A percentile compares a stretch with the other conserved stretches of the same genome.
phyloP scores from a whole-genome alignment of 2,329 filamentous ascomycete genomes.

The Zymoseptoria ardabiliae region DNA sequence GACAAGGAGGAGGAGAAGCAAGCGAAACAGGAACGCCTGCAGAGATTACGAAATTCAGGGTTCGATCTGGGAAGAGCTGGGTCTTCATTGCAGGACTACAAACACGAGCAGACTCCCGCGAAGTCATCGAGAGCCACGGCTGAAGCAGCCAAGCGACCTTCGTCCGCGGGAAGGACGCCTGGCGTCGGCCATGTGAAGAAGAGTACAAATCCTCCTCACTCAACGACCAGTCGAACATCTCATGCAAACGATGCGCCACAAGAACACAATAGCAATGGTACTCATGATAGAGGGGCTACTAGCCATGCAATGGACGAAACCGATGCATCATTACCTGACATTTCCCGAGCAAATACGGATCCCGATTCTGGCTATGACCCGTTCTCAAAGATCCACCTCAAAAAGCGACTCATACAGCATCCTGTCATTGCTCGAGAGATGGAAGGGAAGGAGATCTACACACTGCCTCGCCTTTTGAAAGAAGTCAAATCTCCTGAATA shows the following conservation, averaged over 20 bases:
- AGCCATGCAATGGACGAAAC: conserved; percentile 14
- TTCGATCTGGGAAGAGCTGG: conserved; percentile 18
- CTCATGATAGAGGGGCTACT: conserved; percentile 7
- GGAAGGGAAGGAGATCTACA: conserved; percentile 66
- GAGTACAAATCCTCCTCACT: background rate
- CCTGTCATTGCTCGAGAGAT: conserved; percentile 70
- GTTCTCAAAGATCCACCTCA: conserved; percentile 78
- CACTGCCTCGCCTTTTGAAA: conserved; percentile 72
- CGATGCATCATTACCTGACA: conserved; percentile 10
- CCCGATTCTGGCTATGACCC: conserved; percentile 62
- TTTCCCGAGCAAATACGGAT: conserved; percentile 7
- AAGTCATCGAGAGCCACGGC: background rate
- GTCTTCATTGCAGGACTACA: background rate
- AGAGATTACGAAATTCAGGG: conserved; percentile 34
- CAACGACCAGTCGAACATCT: conserved; percentile 9
- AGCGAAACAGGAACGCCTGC: conserved; percentile 38
- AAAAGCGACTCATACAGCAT: conserved; percentile 75
- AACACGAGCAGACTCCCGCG: background rate
- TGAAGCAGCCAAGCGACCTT: conserved; percentile 5
- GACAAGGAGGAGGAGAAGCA: conserved; percentile 36
- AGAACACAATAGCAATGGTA: conserved; percentile 4
- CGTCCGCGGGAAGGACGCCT: conserved; percentile 9
- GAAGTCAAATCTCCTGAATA: conserved; percentile 77
- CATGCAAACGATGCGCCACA: conserved; percentile 7
- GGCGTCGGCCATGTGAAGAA: conserved; percentile 3